These are phyloP conservation scores for Crithidia expoeki DNA, from an alignment of 208 protist species.

Conservation along the genomic window DNA sequence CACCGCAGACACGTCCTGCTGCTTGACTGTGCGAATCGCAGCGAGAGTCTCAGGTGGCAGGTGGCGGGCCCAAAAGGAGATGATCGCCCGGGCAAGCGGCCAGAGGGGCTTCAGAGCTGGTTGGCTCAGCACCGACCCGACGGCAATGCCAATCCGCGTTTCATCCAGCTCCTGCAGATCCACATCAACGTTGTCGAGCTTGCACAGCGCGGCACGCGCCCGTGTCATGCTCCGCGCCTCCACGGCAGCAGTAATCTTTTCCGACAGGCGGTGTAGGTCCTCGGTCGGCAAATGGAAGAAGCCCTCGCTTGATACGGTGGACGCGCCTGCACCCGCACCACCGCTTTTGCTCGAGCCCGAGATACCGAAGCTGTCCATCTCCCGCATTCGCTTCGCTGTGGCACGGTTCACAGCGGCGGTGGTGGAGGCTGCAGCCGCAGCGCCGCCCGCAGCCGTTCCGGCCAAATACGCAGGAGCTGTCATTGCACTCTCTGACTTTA, in stretches of 20 bases:
- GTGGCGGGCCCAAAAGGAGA: conserved; percentile 74
- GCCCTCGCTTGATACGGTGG: background rate
- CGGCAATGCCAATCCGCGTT: conserved; percentile 78
- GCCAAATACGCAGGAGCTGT: conserved; percentile 3
- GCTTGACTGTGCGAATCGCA: conserved; percentile 59
- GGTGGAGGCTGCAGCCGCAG: background rate
- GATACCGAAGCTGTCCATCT: conserved; percentile 14
- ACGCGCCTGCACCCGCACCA: background rate
- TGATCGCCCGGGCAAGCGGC: conserved; percentile 67
- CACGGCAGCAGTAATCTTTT: conserved; percentile 49
- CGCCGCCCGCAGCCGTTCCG: background rate
- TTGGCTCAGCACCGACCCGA: conserved; percentile 60
- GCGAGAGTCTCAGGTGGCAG: conserved; percentile 64
- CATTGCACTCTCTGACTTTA: conserved; percentile 37
- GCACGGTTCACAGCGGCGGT: conserved; percentile 16
- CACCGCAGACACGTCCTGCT: conserved; percentile 27
- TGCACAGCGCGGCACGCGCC: conserved; percentile 51
- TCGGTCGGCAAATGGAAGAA: conserved; percentile 27
- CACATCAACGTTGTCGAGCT: conserved; percentile 67
- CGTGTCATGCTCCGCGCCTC: conserved; percentile 35
- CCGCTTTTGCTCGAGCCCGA: background rate
- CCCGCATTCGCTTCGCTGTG: conserved; percentile 24
- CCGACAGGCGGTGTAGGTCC: conserved; percentile 49
- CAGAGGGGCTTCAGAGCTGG: conserved; percentile 54
- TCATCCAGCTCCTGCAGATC: conserved; percentile 54